Conservation (phyloP, 2,329 filamentous ascomycete species). For the Apiospora phragmitis region DNA sequence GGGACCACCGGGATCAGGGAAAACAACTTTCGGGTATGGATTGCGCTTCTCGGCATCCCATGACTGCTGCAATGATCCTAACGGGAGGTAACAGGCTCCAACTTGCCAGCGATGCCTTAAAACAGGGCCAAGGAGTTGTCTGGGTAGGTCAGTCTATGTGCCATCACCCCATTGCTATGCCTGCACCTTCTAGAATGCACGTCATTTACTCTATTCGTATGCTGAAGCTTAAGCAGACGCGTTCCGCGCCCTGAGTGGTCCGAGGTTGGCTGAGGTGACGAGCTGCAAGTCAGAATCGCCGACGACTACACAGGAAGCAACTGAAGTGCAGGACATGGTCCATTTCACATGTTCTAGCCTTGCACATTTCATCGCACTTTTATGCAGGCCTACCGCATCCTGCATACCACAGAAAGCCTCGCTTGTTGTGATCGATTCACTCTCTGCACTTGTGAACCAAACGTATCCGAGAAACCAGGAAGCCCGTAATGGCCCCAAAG, state of each 20-base stretch:
- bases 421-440: conserved; percentile 74
- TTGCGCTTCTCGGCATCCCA: background rate
- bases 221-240: conserved; percentile 34
- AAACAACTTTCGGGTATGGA: conserved; percentile 77
- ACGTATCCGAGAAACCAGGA: conserved; percentile 68
- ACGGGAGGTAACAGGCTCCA: conserved; percentile 61
- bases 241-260: conserved; percentile 44
- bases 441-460: conserved; percentile 75
- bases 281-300: conserved; percentile 14
- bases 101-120: conserved; percentile 63
- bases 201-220: conserved; percentile 13
- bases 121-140: conserved; percentile 62
- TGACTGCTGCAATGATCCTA: conserved; percentile 11
- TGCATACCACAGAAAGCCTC: conserved; percentile 65
- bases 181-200: background rate
- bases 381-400: conserved; percentile 63
- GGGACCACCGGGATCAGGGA: conserved; percentile 83
- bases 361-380: conserved; percentile 72
- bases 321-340: conserved; percentile 28
- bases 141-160: conserved; percentile 72
- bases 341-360: conserved; percentile 61
- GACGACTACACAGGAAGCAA: conserved; percentile 1
- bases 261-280: conserved; percentile 35
- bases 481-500: conserved; percentile 36
- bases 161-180: background rate